phyloP scores from a whole-genome alignment of 2,329 filamentous ascomycete genomes.

The Fusarium beomiforme region DNA sequence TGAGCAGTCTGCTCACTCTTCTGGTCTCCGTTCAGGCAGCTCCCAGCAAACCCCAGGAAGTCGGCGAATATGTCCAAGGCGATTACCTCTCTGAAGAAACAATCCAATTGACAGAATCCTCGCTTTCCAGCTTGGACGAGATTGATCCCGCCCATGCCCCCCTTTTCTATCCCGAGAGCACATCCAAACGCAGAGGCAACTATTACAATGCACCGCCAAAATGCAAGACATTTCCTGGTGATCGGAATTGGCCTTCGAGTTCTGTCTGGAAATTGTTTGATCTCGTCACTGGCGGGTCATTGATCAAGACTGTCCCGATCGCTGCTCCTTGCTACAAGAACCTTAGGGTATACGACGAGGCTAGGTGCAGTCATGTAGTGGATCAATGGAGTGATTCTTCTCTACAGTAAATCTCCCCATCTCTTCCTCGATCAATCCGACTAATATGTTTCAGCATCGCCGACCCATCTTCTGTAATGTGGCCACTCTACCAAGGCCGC shows the following conservation, averaged over 20 bases:
- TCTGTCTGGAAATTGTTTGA: conserved; percentile 48
- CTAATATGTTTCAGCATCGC: conserved; percentile 41
- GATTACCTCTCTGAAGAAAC: conserved; percentile 24
- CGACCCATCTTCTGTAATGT: conserved; percentile 54
- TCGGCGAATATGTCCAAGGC: conserved; percentile 13
- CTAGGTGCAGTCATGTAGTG: conserved; percentile 40
- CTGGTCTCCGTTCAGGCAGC: not conserved
- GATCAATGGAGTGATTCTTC: conserved; percentile 42
- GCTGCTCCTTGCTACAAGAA: conserved; percentile 46
- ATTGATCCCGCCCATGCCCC: conserved; percentile 10
- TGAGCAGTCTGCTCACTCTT: conserved; percentile 7
- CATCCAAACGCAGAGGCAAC: not conserved
- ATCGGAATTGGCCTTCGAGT: conserved; percentile 43
- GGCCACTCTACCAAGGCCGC: conserved; percentile 51
- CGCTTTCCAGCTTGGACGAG: conserved; percentile 11
- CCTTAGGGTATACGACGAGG: conserved; percentile 37
- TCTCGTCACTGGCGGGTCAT: conserved; percentile 44
- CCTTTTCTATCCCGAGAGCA: conserved; percentile 12
- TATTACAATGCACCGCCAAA: not conserved
- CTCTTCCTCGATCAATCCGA: not conserved
- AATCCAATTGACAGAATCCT: conserved; percentile 21
- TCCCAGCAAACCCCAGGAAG: not conserved
- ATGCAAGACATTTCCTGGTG: conserved; percentile 50
- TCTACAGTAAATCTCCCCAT: conserved; percentile 21
- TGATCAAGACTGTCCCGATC: conserved; percentile 47